Conservation (phyloP, 257 asterid species). For the Capsicum chinense region DNA sequence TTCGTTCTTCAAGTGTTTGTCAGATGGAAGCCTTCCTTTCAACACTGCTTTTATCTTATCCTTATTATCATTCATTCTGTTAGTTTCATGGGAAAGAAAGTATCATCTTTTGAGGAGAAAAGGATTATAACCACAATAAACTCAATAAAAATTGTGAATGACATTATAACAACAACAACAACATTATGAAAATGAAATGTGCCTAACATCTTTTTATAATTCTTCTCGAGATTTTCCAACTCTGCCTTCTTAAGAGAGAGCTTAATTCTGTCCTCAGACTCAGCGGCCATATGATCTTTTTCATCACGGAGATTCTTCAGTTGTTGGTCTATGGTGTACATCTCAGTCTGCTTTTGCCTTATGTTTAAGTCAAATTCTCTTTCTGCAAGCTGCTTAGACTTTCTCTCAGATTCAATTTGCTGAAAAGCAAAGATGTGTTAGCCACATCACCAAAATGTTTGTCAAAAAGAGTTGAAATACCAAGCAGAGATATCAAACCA, state of each 20-base stretch:
- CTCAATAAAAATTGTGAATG: slow-evolving; percentile 27
- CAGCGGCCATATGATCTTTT: slow-evolving; percentile 73
- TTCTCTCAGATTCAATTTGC: slow-evolving; percentile 76
- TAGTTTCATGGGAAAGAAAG: slow-evolving; percentile 36
- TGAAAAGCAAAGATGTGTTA: slow-evolving; percentile 46
- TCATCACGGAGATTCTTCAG: slow-evolving; percentile 59
- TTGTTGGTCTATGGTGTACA: slow-evolving; percentile 59
- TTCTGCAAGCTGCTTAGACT: slow-evolving; percentile 60
- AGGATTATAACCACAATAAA: slow-evolving; percentile 20
- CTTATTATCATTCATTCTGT: slow-evolving; percentile 82
- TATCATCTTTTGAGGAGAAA: slow-evolving; percentile 25
- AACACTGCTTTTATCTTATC: slow-evolving; percentile 78
- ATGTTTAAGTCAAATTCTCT: slow-evolving; percentile 54
- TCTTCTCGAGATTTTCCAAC: slow-evolving; percentile 74
- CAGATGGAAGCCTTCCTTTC: slow-evolving; percentile 95
- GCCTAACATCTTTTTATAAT: slow-evolving; percentile 59
- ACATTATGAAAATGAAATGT: slow-evolving; percentile 32
- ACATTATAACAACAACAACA: background rate
- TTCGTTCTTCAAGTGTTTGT: slow-evolving; percentile 89
- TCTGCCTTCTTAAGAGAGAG: slow-evolving; percentile 76
- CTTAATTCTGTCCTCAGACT: slow-evolving; percentile 78
- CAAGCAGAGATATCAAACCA: slow-evolving; percentile 54
- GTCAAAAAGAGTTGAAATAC: slow-evolving; percentile 28
- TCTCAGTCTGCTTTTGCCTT: slow-evolving; percentile 62
- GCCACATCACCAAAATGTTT: slow-evolving; percentile 30